phyloP scores from a whole-genome alignment of 2,329 filamentous ascomycete genomes.

The Leptosphaerulina australis region DNA sequence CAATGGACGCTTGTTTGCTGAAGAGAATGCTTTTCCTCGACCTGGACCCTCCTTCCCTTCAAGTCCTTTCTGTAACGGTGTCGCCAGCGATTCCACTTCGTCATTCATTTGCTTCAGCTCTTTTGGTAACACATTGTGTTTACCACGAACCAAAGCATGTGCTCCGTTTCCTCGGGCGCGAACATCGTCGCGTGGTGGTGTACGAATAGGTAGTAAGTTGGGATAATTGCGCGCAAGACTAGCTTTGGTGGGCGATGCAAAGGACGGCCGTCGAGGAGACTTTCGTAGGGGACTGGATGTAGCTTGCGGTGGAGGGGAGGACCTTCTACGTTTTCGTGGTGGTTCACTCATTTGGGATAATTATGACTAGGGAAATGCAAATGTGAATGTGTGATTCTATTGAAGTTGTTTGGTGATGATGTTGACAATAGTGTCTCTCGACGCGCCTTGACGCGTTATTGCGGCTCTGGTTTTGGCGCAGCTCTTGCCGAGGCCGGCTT shows the following conservation, averaged over 20 bases:
- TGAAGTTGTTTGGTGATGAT: conserved; percentile 10
- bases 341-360: conserved; percentile 40
- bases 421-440: conserved; percentile 10
- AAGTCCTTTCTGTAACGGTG: conserved; percentile 24
- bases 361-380: not conserved
- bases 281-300: conserved; percentile 38
- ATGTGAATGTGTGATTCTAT: not conserved
- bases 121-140: conserved; percentile 1
- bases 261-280: conserved; percentile 45
- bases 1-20: conserved; percentile 40
- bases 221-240: conserved; percentile 50
- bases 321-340: conserved; percentile 45
- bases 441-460: conserved; percentile 40
- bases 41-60: conserved; percentile 30
- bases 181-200: not conserved
- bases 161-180: not conserved
- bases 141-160: conserved; percentile 11
- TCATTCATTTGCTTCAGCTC: conserved; percentile 2
- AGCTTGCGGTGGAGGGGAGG: conserved; percentile 34
- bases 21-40: conserved; percentile 37
- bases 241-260: conserved; percentile 49
- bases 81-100: conserved; percentile 29
- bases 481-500: conserved; percentile 34
- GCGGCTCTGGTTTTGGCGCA: conserved; percentile 27
- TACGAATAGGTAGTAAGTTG: conserved; percentile 33